Percentiles rank a stretch among this genome's conserved stretches.
Evolutionary conservation across 345 rosid species (phyloP).

Genomic region (Melaleuca alternifolia): DNA sequence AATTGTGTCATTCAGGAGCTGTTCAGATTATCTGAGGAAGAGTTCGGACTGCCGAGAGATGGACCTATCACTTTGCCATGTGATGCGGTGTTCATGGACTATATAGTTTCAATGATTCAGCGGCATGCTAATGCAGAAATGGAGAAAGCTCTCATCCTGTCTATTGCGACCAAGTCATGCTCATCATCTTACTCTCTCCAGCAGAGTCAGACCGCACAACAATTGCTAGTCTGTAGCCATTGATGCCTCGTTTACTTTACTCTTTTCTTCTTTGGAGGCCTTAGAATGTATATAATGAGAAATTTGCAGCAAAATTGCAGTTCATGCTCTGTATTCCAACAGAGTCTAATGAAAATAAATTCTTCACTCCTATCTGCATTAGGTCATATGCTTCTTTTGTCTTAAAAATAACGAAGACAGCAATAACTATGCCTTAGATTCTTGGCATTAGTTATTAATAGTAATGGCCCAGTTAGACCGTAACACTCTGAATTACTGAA

Average conservation of each 20-base stretch:
- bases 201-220: background rate
- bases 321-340: background rate
- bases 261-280: background rate
- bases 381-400: background rate
- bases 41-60: conserved; percentile 13
- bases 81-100: conserved; percentile 16
- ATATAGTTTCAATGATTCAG: conserved; percentile 5
- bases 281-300: background rate
- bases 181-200: background rate
- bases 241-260: background rate
- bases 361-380: background rate
- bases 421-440: background rate
- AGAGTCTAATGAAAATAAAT: too few relatives aligned
- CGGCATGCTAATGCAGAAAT: background rate
- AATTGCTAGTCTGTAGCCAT: background rate
- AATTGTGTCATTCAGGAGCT: conserved; percentile 9
- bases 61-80: conserved; percentile 23
- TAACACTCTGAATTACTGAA: background rate
- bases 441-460: background rate
- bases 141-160: conserved; percentile 6
- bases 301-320: background rate
- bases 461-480: background rate
- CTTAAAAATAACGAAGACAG: background rate
- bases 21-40: conserved; percentile 19
- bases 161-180: background rate